Evolutionary conservation across 2,329 filamentous ascomycete genomes (phyloP).

Genomic region (Calonectria fujianensis): DNA sequence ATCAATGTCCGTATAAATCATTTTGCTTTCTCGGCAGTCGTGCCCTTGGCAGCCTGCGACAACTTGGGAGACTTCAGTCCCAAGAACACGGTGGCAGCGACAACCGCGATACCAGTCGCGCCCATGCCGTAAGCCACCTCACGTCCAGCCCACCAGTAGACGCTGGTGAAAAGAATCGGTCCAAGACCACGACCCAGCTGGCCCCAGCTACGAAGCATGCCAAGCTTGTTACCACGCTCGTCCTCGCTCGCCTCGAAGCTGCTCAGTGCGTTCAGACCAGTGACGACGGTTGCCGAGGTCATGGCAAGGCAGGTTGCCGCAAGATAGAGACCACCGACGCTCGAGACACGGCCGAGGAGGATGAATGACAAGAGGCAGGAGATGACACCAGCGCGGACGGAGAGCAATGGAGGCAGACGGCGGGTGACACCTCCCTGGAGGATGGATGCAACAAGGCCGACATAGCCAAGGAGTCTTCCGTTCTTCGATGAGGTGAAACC

Average conservation of each 20-base stretch:
- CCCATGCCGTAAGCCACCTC: slow-evolving; percentile 90
- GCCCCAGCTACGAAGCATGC: slow-evolving; percentile 86
- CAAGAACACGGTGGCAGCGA: slow-evolving; percentile 82
- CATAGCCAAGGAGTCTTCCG: slow-evolving; percentile 90
- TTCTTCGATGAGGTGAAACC: slow-evolving; percentile 86
- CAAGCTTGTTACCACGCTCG: slow-evolving; percentile 91
- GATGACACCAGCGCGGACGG: slow-evolving; percentile 86
- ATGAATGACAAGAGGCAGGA: slow-evolving; percentile 88
- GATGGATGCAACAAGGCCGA: slow-evolving; percentile 93
- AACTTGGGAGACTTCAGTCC: slow-evolving; percentile 79
- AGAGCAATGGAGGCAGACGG: slow-evolving; percentile 86
- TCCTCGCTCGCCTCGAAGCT: slow-evolving; percentile 89
- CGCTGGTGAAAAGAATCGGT: slow-evolving; percentile 91
- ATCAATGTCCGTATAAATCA: background rate
- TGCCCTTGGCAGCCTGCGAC: slow-evolving; percentile 42
- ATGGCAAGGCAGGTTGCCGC: slow-evolving; percentile 90
- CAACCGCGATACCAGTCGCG: slow-evolving; percentile 85
- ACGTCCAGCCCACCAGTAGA: slow-evolving; percentile 99
- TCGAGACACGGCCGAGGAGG: slow-evolving; percentile 82
- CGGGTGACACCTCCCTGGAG: slow-evolving; percentile 95
- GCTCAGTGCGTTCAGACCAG: slow-evolving; percentile 91
- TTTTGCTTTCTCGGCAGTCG: slow-evolving; percentile 45
- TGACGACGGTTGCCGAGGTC: slow-evolving; percentile 96
- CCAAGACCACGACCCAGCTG: slow-evolving; percentile 92
- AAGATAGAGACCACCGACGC: slow-evolving; percentile 82